phyloP scores from a whole-genome alignment of 805 yeast genomes.

The Ogataea henricii region DNA sequence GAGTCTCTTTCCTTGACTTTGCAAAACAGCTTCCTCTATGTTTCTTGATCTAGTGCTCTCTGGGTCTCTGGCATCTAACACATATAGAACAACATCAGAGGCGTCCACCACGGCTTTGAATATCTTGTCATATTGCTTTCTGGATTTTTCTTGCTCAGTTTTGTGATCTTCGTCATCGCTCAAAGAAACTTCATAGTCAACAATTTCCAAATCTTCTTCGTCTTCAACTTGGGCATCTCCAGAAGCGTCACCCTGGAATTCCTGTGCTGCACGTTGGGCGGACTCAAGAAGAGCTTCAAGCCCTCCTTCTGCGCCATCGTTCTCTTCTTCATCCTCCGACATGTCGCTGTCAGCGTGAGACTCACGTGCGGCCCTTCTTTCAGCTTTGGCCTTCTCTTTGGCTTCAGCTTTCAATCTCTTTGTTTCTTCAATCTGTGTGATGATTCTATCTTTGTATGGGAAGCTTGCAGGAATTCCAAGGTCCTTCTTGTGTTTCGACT shows the following conservation, averaged over 20 bases:
- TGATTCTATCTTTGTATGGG: conserved; percentile 87
- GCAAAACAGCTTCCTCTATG: conserved; percentile 87
- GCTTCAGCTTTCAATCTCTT: conserved; percentile 59
- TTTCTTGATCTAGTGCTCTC: conserved; percentile 89
- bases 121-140: conserved; percentile 91
- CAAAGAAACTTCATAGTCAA: conserved; percentile 50
- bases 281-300: conserved; percentile 86
- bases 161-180: conserved; percentile 43
- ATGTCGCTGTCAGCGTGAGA: conserved; percentile 38
- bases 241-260: conserved; percentile 55
- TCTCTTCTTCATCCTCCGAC: conserved; percentile 40
- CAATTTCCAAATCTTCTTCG: conserved; percentile 41
- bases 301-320: conserved; percentile 46
- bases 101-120: conserved; percentile 92
- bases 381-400: conserved; percentile 49
- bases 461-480: conserved; percentile 94
- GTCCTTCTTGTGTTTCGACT: conserved; percentile 77
- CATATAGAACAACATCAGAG: conserved; percentile 87
- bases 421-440: conserved; percentile 67
- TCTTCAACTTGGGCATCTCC: conserved; percentile 38
- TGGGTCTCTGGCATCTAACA: conserved; percentile 97
- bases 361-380: conserved; percentile 44
- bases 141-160: conserved; percentile 65
- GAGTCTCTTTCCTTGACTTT: conserved; percentile 78
- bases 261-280: conserved; percentile 85